Conservation (phyloP, 192 early-diverging fungal species). For the Linnemannia exigua region DNA sequence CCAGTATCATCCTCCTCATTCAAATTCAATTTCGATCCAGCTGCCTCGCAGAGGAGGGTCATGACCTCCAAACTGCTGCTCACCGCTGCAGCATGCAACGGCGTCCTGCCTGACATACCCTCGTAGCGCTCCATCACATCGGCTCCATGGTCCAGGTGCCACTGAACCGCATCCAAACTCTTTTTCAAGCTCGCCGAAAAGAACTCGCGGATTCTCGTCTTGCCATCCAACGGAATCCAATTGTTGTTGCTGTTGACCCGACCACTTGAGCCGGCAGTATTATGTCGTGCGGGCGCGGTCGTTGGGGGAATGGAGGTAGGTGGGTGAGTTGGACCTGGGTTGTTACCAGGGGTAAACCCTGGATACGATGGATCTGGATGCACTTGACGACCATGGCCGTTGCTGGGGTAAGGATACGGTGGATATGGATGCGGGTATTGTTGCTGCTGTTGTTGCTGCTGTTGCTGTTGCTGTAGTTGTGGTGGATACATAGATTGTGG, state of each 20-base stretch:
- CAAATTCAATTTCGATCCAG: slow-evolving; percentile 34
- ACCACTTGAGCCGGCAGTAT: neutral
- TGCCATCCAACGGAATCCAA: slow-evolving; percentile 26
- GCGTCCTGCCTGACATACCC: slow-evolving; percentile 39
- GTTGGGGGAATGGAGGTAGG: neutral
- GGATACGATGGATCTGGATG: neutral
- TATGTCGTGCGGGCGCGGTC: neutral
- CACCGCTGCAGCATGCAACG: slow-evolving; percentile 49
- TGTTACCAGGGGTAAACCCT: neutral
- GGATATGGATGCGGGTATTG: slow-evolving; percentile 10
- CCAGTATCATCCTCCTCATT: slow-evolving; percentile 47
- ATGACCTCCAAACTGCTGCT: slow-evolving; percentile 46
- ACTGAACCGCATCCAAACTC: slow-evolving; percentile 38
- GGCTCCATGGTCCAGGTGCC: slow-evolving; percentile 45
- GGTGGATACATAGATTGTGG: neutral
- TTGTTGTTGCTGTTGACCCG: slow-evolving; percentile 11
- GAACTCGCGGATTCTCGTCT: slow-evolving; percentile 40
- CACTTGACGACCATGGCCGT: neutral
- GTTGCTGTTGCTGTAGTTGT: neutral
- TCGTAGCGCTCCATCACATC: slow-evolving; percentile 49
- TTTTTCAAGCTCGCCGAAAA: slow-evolving; percentile 32
- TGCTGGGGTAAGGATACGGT: slow-evolving; percentile 4
- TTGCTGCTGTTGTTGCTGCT: slow-evolving; percentile 20
- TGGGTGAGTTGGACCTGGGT: neutral
- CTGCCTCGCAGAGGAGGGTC: slow-evolving; percentile 36